Evolutionary conservation across 306 rosid species (phyloP).

Genomic region (Quercus cerris): DNA sequence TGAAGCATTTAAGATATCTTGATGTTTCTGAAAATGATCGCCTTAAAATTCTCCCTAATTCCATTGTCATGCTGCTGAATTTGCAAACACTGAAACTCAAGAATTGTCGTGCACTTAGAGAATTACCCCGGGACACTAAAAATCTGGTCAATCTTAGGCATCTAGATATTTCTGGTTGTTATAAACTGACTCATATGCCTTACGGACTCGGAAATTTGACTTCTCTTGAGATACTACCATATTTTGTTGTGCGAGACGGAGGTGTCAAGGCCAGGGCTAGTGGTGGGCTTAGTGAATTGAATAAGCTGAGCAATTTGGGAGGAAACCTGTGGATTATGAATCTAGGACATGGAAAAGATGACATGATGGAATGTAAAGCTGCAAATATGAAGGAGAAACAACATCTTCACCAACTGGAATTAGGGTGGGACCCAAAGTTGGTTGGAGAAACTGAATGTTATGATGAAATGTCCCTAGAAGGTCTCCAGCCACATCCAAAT

Average conservation of each 20-base stretch:
- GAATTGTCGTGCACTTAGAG: neutral
- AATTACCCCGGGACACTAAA: slow-evolving; percentile 15
- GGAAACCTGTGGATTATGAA: no score
- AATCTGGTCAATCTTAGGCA: slow-evolving; percentile 15
- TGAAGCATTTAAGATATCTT: slow-evolving; percentile 15
- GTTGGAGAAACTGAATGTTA: no score
- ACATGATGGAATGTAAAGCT: no score
- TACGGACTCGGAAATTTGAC: neutral
- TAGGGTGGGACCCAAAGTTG: neutral
- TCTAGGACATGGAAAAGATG: no score
- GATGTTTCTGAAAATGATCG: neutral
- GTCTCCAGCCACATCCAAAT: no score
- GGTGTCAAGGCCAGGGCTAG: neutral
- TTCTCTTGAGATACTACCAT: slow-evolving; percentile 1
- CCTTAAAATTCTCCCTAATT: slow-evolving; percentile 11
- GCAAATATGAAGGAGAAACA: no score
- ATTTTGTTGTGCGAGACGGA: neutral
- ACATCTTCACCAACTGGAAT: no score
- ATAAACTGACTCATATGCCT: slow-evolving; percentile 1
- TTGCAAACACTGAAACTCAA: slow-evolving; percentile 21
- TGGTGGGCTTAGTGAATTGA: neutral
- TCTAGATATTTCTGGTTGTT: neutral
- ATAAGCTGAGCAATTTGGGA: neutral
- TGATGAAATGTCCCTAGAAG: neutral
- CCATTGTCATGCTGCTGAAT: slow-evolving; percentile 11